Evolutionary conservation across 129 eudicot genomes (phyloP), one percentile per base, ranked within the genome.

Genomic region (Mikania micrantha): DNA sequence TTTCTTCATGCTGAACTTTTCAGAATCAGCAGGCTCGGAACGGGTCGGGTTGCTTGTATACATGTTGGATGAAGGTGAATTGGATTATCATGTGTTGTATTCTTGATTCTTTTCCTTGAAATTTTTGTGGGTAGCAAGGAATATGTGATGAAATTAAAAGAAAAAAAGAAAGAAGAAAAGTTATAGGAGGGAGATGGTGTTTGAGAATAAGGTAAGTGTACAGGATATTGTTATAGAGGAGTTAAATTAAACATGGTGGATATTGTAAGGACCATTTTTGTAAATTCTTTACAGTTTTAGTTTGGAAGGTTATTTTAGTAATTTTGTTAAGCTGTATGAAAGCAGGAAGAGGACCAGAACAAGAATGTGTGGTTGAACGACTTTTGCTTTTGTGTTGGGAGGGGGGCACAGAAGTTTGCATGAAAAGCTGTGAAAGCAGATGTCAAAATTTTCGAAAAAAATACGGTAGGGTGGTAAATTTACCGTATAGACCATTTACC

Each of bases 401-500:
- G 44, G 52, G 73, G 75, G 78, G 76, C 66, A 81, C 82, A 76
- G 65, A 59, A 64, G 67, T 34, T 25, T 28, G 69, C 95, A 81
- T 84, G 47, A 87, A 87, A 87, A 87, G 95, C 34, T 48, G 95
- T 69, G 95, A 87, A 87, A 87, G 95, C 79, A 74, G 70, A 59
- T 75, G 47, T 77, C 72, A 67, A 82, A 70, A 67, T 42, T 49
- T 75, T 67, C 24, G 40, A 67, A 75, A 75, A 22, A 40, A 48
- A 66, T 11, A 59, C 20, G 17, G 16, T 60, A 49, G 25, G 60
- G 1, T 74, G 36, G 36, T 19, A 24, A 59, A 67, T 19, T 76
- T 76, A 68, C 80, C 19, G 24, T 66, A 0, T 75, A 67, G 62
- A 49, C 79, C 79, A 64, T 36, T 17, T 64, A 61, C 32, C 25